Base-by-base conservation (phyloP, 306 rosid genomes). In the Gleditsia sinensis region DNA sequence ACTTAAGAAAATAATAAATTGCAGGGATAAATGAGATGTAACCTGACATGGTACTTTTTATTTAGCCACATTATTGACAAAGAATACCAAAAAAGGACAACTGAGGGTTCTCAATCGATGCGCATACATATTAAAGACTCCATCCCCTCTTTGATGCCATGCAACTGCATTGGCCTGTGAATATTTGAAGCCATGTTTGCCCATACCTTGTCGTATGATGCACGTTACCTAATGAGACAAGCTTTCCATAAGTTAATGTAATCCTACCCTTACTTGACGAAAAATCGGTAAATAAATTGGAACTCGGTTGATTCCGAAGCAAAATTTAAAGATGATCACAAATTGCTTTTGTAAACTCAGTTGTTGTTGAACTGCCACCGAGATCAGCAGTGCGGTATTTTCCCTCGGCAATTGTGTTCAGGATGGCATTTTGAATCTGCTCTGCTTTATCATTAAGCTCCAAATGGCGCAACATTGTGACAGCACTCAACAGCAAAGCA, bases 321-420 rank as follows among this genome's bases (percentile, higher is more conserved):
- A 78, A 76, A 80, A 75, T 55, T 90, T 84, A 92, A 74, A 95
- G 96, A 85, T 92, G 96, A 78, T 86, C 96, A 34, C 85, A 78
- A 63, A 95, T 95, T 59, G 99, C 98, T 6, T 76, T 67, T 1
- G 99, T 92, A 72, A 95, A 95, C 19, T 92, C 98, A 12, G 87
- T 43, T 61, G 99, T 92, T 8, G 91, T 83, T 61, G 99, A 87
- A 57, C 70, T 77, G 51, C 99, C 99, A 19, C 99, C 99, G 6
- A 95, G 97, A 82, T 95, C 99, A 64, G 96, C 99, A 4, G 99
- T 95, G 76, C 99, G 92, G 78, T 86, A 86, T 75, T 90, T 95
- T 40, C 98, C 99, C 80, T 95, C 98, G 0, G 98, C 85, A 79
- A 95, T 92, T 61, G 99, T 95, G 59, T 51, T 39, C 79, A 95